Percentiles rank a stretch among this genome's conserved stretches.
These are phyloP conservation scores for Cadophora sp. DNA, from an alignment of 2,329 filamentous ascomycete genomes.

Conservation along the genomic window DNA sequence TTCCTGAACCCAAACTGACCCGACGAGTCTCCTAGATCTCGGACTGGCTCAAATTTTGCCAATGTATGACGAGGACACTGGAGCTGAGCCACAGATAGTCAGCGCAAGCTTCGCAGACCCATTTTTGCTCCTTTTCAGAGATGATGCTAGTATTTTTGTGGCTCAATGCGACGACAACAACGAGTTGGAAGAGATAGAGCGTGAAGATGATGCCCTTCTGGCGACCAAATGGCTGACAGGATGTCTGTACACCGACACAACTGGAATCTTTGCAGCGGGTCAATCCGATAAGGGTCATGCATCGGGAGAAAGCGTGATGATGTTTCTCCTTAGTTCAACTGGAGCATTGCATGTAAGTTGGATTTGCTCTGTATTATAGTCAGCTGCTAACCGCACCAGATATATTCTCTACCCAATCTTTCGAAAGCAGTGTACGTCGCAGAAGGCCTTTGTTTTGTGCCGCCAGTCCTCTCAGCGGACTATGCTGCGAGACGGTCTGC, in stretches of 20 bases:
- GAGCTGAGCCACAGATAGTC: constrained; percentile 77
- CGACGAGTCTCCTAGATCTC: constrained; percentile 63
- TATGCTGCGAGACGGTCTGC: constrained; percentile 73
- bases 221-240: constrained; percentile 81
- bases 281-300: constrained; percentile 50
- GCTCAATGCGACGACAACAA: constrained; percentile 81
- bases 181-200: constrained; percentile 83
- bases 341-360: constrained; percentile 76
- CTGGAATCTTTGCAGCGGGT: constrained; percentile 58
- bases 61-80: constrained; percentile 89
- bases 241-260: constrained; percentile 78
- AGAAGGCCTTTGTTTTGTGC: constrained; percentile 79
- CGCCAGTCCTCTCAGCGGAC: constrained; percentile 76
- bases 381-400: constrained; percentile 51
- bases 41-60: constrained; percentile 90
- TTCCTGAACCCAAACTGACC: constrained; percentile 26
- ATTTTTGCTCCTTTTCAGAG: constrained; percentile 81
- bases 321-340: constrained; percentile 79
- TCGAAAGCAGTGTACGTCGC: constrained; percentile 74
- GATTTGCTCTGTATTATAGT: background rate
- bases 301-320: constrained; percentile 61
- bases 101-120: constrained; percentile 87
- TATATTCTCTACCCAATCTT: constrained; percentile 79
- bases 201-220: constrained; percentile 60
- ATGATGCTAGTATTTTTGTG: constrained; percentile 82